A percentile compares a stretch with the other conserved stretches of the same genome.
Evolutionary conservation across 768 basidiomycete genomes (phyloP).

Genomic region (Leccinum subgranulosum): DNA sequence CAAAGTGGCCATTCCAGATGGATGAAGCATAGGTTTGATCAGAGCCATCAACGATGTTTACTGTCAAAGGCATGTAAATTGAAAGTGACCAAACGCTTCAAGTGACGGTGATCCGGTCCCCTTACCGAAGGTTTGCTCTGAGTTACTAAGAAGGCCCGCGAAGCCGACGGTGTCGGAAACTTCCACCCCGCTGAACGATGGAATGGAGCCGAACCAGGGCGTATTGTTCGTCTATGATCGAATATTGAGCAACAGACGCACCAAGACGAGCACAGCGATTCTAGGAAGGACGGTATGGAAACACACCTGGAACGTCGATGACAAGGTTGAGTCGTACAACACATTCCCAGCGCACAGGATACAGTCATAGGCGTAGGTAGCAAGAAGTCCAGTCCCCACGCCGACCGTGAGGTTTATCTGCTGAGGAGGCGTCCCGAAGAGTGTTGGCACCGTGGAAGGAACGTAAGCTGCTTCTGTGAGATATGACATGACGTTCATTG

Average conservation of each 20-base stretch:
- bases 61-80: conserved; percentile 5
- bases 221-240: conserved; percentile 14
- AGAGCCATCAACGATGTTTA: conserved; percentile 24
- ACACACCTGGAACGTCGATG: conserved; percentile 25
- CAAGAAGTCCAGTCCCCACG: conserved; percentile 10
- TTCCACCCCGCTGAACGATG: conserved; percentile 16
- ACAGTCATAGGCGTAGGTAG: conserved; percentile 21
- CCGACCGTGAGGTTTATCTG: conserved; percentile 25
- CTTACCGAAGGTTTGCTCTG: conserved; percentile 17
- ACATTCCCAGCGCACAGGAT: conserved; percentile 23
- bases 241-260: background rate
- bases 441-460: conserved; percentile 17
- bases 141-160: conserved; percentile 14
- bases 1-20: conserved; percentile 23
- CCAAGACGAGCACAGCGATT: background rate
- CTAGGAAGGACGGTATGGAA: background rate
- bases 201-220: conserved; percentile 10
- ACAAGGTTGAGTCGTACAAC: conserved; percentile 21
- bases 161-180: conserved; percentile 22
- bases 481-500: conserved; percentile 18
- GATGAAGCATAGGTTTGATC: background rate
- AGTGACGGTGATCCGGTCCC: background rate
- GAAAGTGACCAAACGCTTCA: background rate
- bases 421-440: conserved; percentile 28
- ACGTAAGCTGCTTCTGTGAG: conserved; percentile 10